phyloP scores from a whole-genome alignment of 441 rosid species.

The Bocquillonia castaneifolia region DNA sequence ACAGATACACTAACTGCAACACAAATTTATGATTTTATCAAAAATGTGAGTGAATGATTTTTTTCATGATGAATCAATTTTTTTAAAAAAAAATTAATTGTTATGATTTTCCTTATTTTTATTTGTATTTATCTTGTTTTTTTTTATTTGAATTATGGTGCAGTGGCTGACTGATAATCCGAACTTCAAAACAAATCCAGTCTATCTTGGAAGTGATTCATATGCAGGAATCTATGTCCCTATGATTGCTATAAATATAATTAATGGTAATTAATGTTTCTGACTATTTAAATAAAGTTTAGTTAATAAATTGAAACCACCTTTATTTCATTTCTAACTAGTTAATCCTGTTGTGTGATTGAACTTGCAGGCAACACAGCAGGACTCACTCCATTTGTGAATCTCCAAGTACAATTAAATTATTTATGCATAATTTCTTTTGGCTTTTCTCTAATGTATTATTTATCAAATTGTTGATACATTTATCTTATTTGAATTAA shows the following conservation, averaged over 20 bases:
- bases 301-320: neutral
- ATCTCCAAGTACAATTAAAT: conserved; percentile 17
- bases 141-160: neutral
- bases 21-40: conserved; percentile 24
- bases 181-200: conserved; percentile 21
- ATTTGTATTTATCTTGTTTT: neutral
- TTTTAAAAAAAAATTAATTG: neutral
- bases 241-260: conserved; percentile 26
- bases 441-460: neutral
- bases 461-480: neutral
- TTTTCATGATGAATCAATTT: neutral
- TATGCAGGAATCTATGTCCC: conserved; percentile 31
- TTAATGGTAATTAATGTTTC: neutral
- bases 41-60: conserved; percentile 13
- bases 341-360: neutral
- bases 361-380: conserved; percentile 28
- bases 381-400: conserved; percentile 22
- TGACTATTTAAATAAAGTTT: neutral
- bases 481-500: neutral
- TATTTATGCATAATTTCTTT: neutral
- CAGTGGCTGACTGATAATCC: conserved; percentile 33
- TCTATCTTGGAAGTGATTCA: conserved; percentile 35
- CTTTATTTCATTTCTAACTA: neutral
- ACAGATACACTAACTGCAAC: conserved; percentile 24
- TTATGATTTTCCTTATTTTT: neutral